Conservation (phyloP, 2,329 filamentous ascomycete genomes). For the Fusarium sp. region DNA sequence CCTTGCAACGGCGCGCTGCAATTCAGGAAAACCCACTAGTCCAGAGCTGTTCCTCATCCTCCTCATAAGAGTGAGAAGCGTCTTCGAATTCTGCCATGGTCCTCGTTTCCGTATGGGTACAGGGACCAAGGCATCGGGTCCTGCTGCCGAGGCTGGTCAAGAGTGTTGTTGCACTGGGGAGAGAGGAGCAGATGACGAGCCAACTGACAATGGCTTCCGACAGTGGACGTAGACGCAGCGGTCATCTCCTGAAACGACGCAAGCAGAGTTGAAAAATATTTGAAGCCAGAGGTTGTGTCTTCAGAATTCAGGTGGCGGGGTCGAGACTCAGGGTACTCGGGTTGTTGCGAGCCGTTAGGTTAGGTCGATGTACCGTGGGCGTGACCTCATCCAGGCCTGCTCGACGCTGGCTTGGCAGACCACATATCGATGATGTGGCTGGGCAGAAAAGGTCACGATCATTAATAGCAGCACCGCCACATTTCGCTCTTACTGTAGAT, state of each 20-base stretch:
- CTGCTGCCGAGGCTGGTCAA: conserved; percentile 23
- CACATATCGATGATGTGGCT: conserved; percentile 20
- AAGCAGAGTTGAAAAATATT: conserved; percentile 11
- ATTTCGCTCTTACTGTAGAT: background rate
- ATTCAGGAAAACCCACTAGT: conserved; percentile 66
- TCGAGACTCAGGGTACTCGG: conserved; percentile 34
- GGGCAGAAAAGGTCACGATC: background rate
- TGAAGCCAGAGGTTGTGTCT: conserved; percentile 27
- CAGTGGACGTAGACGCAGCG: conserved; percentile 20
- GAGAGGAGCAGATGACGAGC: conserved; percentile 26
- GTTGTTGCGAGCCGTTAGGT: conserved; percentile 24
- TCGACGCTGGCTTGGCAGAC: conserved; percentile 33
- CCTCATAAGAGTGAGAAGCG: conserved; percentile 72
- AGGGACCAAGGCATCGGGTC: conserved; percentile 50
- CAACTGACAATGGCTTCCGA: conserved; percentile 34
- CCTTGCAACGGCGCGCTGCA: conserved; percentile 4
- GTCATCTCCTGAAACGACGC: conserved; percentile 37
- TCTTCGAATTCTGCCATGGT: conserved; percentile 70
- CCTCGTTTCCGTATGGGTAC: conserved; percentile 42
- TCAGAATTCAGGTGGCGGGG: conserved; percentile 42
- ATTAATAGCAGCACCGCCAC: conserved; percentile 1
- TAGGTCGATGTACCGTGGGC: conserved; percentile 17
- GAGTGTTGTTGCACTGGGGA: conserved; percentile 15
- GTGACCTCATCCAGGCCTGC: conserved; percentile 40
- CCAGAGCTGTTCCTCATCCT: conserved; percentile 90